Conservation (phyloP, 2,329 filamentous ascomycete species). For the Catunica adiposa region DNA sequence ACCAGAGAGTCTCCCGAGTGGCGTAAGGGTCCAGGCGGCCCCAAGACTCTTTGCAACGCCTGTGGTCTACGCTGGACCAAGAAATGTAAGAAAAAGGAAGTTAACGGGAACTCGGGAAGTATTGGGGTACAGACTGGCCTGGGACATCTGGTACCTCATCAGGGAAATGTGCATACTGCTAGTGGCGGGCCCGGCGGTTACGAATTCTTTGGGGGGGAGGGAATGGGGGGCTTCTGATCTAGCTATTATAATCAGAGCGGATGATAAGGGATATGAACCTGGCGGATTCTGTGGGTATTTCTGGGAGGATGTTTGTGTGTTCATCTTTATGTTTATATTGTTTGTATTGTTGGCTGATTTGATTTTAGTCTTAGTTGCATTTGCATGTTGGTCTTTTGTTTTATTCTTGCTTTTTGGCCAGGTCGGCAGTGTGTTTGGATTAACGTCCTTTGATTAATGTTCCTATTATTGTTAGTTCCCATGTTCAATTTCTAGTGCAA, state of each 20-base stretch:
- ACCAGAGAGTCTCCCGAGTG: slow-evolving; percentile 90
- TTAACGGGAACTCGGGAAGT: neutral
- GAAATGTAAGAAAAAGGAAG: slow-evolving; percentile 56
- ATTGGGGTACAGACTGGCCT: too few relatives aligned
- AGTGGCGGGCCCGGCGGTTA: neutral
- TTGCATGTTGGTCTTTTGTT: slow-evolving; percentile 2
- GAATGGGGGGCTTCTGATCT: neutral
- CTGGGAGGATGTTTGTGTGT: neutral
- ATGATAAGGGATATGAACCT: neutral
- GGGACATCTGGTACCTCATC: too few relatives aligned
- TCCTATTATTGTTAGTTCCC: too few relatives aligned
- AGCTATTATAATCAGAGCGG: too few relatives aligned
- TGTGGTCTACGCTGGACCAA: slow-evolving; percentile 65
- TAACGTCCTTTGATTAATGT: too few relatives aligned
- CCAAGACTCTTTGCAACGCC: slow-evolving; percentile 90
- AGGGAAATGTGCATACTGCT: too few relatives aligned
- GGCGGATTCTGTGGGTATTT: neutral
- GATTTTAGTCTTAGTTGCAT: neutral
- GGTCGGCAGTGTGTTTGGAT: too few relatives aligned
- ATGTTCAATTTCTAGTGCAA: too few relatives aligned
- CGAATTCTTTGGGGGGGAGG: neutral
- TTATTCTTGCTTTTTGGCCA: neutral
- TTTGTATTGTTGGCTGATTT: neutral
- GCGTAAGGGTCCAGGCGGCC: slow-evolving; percentile 82
- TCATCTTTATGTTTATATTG: neutral